Evolutionary conservation across 306 rosid genomes (phyloP).

Genomic region (Prunus campanulata): DNA sequence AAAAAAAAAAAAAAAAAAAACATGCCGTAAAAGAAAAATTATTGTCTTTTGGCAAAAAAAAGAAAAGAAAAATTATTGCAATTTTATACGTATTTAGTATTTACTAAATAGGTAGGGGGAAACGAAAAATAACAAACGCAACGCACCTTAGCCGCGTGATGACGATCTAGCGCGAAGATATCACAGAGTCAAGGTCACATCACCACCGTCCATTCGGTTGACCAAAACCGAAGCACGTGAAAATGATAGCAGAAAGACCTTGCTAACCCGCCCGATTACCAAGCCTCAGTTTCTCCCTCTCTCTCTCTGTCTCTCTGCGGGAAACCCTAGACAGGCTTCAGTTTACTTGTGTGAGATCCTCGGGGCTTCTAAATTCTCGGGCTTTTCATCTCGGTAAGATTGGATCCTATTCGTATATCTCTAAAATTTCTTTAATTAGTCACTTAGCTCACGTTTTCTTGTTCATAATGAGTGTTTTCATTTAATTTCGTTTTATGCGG

Average conservation of each 20-base stretch:
- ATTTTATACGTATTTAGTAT: too few relatives aligned
- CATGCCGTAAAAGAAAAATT: too few relatives aligned
- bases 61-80: background rate
- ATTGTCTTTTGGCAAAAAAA: background rate
- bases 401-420: conserved; percentile 35
- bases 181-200: background rate
- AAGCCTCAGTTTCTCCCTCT: conserved; percentile 6
- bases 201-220: conserved; percentile 15
- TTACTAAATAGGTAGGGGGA: too few relatives aligned
- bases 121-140: background rate
- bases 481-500: background rate
- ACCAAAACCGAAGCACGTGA: conserved; percentile 16
- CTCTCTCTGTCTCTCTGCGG: conserved; percentile 8
- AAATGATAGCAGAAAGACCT: background rate
- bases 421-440: conserved; percentile 13
- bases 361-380: conserved; percentile 1
- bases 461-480: background rate
- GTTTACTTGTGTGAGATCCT: conserved; percentile 16
- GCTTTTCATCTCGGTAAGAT: conserved; percentile 37
- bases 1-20: too few relatives aligned
- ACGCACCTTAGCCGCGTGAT: background rate
- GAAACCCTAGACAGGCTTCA: conserved; percentile 53
- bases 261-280: conserved; percentile 16
- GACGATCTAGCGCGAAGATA: background rate
- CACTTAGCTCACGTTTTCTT: background rate